These are phyloP conservation scores for Nicotiana rustica DNA, from an alignment of 305 asterid species.

Conservation along the genomic window DNA sequence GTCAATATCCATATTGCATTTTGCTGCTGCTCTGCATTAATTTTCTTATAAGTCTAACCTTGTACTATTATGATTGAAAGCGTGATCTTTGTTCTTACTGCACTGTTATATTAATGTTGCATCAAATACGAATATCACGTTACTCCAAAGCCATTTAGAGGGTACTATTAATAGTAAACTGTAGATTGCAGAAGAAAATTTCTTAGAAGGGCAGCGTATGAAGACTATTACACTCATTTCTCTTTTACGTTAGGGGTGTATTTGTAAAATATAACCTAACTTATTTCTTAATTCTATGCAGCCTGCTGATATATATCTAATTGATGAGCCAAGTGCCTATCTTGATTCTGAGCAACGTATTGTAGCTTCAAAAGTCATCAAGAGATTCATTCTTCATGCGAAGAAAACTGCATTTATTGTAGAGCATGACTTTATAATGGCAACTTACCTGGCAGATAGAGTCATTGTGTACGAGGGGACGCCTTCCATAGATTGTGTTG, in stretches of 20 bases:
- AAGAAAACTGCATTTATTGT: conserved; percentile 94
- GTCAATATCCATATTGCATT: conserved; percentile 1
- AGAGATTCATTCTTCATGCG: conserved; percentile 96
- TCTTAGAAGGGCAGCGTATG: neutral
- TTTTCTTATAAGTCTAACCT: neutral
- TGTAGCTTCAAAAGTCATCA: conserved; percentile 92
- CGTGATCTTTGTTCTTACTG: neutral
- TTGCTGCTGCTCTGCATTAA: neutral
- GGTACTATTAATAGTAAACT: neutral
- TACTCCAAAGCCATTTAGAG: conserved; percentile 23
- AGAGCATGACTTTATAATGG: conserved; percentile 98
- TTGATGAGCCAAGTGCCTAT: conserved; percentile 95
- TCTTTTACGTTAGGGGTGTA: neutral
- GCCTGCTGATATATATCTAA: conserved; percentile 96
- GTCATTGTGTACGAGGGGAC: conserved; percentile 91
- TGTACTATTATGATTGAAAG: neutral
- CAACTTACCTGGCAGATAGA: conserved; percentile 97
- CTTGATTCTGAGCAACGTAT: conserved; percentile 98
- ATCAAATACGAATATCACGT: neutral
- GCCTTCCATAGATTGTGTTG: conserved; percentile 86
- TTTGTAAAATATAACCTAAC: conserved; percentile 12
- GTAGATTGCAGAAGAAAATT: neutral
- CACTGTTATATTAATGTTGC: neutral
- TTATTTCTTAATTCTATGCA: conserved; percentile 47
- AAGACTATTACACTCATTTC: neutral